phyloP scores from a whole-genome alignment of 2,329 filamentous ascomycete species.

The Sporothrix mexicana region DNA sequence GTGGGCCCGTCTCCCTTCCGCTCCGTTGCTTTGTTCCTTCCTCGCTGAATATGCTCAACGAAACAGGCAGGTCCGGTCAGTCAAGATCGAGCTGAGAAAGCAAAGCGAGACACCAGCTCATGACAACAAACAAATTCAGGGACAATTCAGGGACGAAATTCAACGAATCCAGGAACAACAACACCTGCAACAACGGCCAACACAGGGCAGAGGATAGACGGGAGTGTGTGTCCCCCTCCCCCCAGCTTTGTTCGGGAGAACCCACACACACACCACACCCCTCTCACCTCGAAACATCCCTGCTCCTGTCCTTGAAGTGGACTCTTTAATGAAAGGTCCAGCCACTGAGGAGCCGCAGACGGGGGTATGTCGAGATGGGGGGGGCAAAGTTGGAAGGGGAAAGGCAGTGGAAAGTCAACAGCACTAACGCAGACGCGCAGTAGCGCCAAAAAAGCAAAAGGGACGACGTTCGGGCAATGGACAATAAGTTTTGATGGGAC shows the following conservation, averaged over 20 bases:
- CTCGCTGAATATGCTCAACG: not conserved
- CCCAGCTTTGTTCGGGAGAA: not conserved
- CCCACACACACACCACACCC: slow-evolving; percentile 13
- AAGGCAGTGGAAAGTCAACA: slow-evolving; percentile 20
- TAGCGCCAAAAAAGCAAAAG: slow-evolving; percentile 30
- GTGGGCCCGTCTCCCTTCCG: not conserved
- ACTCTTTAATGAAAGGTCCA: slow-evolving; percentile 30
- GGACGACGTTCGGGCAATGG: slow-evolving; percentile 11
- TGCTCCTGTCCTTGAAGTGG: slow-evolving; percentile 20
- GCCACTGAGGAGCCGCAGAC: slow-evolving; percentile 32
- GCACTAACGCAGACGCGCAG: slow-evolving; percentile 35
- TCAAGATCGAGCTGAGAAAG: slow-evolving; percentile 12
- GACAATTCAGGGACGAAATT: not conserved
- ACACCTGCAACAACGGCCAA: not conserved
- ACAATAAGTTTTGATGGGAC: not conserved
- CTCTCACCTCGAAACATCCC: slow-evolving; percentile 24
- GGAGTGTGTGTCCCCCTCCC: not conserved
- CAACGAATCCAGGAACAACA: not conserved
- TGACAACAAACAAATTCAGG: not conserved
- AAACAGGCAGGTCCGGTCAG: slow-evolving; percentile 19
- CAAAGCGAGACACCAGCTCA: not conserved
- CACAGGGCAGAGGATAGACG: no score
- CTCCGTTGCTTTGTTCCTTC: slow-evolving; percentile 1
- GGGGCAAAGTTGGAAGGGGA: slow-evolving; percentile 20
- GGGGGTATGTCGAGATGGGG: slow-evolving; percentile 10